Evolutionary conservation across 2,329 filamentous ascomycete genomes (phyloP).

Genomic region (Xylariales sp.): DNA sequence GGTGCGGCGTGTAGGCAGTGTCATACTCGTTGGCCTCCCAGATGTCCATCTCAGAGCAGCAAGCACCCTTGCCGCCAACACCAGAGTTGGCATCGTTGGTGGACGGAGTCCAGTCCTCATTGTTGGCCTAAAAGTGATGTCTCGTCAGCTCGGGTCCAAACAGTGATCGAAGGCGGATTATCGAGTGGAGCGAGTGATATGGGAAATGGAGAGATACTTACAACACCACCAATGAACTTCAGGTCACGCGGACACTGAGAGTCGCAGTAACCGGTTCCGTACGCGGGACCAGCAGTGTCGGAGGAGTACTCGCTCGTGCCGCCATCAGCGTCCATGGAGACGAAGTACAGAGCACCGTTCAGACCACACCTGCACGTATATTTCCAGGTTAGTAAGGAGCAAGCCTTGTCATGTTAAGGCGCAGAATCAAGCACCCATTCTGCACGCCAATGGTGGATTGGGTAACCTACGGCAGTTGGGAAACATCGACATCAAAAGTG

Average conservation of each 20-base stretch:
- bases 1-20: conserved; percentile 56
- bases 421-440: no score
- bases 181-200: not conserved
- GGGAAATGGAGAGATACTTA: conserved; percentile 7
- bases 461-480: conserved; percentile 35
- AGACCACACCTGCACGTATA: conserved; percentile 44
- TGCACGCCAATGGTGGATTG: not conserved
- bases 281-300: conserved; percentile 46
- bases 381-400: no score
- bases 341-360: conserved; percentile 58
- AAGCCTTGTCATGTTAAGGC: no score
- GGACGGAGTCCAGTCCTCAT: conserved; percentile 41
- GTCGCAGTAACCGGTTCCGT: conserved; percentile 54
- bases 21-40: conserved; percentile 61
- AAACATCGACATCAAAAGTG: conserved; percentile 61
- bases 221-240: conserved; percentile 45
- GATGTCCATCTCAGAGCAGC: conserved; percentile 56
- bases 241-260: conserved; percentile 41
- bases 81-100: conserved; percentile 45
- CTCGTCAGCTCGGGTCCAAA: not conserved
- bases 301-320: conserved; percentile 37
- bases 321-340: conserved; percentile 51
- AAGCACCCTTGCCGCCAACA: conserved; percentile 42
- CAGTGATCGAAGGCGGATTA: no score
- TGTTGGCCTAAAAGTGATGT: conserved; percentile 31